A percentile compares a stretch with the other conserved stretches of the same genome.
Evolutionary conservation across 2,329 filamentous ascomycete genomes (phyloP).

Genomic region (Arachnomyces sp.): DNA sequence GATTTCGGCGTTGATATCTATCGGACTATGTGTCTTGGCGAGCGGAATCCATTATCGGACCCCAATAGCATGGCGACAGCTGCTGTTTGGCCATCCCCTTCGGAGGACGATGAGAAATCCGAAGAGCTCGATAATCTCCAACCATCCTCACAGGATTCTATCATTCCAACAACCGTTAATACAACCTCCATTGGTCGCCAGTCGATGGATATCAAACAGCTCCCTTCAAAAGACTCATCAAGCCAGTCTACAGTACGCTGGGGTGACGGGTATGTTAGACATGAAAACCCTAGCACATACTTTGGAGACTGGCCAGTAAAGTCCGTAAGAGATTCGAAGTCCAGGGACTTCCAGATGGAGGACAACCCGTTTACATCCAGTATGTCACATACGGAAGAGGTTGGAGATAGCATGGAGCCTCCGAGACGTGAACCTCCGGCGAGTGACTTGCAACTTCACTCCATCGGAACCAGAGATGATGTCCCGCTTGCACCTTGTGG

Average conservation of each 20-base stretch:
- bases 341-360: no score
- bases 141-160: neutral
- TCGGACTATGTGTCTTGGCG: slow-evolving; percentile 15
- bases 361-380: neutral
- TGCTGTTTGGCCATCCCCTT: slow-evolving; percentile 1
- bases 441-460: no score
- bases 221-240: neutral
- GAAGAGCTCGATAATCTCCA: neutral
- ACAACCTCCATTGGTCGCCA: neutral
- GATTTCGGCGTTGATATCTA: slow-evolving; percentile 22
- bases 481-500: neutral
- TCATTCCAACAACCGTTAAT: neutral
- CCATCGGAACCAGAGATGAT: neutral
- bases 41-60: slow-evolving; percentile 6
- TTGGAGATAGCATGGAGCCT: neutral
- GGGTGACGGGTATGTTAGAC: neutral
- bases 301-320: neutral
- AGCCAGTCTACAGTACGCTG: neutral
- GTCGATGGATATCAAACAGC: neutral
- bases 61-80: slow-evolving; percentile 8
- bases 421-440: no score
- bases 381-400: neutral
- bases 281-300: neutral
- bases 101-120: neutral
- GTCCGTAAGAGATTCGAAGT: no score